Conservation (phyloP, 139 green algal genomes). For the Chlamydomonas asymmetrica region DNA sequence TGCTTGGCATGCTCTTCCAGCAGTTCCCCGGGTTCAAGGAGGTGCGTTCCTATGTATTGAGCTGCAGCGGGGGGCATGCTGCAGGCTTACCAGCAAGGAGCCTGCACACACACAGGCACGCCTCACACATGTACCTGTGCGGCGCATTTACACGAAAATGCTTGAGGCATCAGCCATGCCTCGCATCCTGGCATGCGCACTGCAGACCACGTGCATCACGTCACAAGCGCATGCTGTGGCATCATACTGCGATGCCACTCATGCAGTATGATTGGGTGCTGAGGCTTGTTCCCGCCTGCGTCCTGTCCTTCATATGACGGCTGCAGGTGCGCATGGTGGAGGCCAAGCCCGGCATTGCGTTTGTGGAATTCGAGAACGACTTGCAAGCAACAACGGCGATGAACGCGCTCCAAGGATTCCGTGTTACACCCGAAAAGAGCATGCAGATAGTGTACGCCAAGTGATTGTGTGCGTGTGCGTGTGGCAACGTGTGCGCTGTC, state of each 20-base stretch:
- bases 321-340: conserved; percentile 86
- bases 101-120: conserved; percentile 2
- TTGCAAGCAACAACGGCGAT: conserved; percentile 72
- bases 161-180: not conserved
- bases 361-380: conserved; percentile 94
- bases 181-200: not conserved
- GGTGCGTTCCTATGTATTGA: conserved; percentile 57
- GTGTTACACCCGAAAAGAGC: conserved; percentile 82
- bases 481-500: too few relatives aligned
- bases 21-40: conserved; percentile 93
- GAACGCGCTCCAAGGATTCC: conserved; percentile 90
- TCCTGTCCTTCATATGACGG: not conserved
- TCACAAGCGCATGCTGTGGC: not conserved
- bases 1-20: conserved; percentile 94
- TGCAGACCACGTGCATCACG: not conserved
- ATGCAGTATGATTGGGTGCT: not conserved
- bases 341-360: conserved; percentile 91
- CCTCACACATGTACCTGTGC: too few relatives aligned
- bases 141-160: not conserved
- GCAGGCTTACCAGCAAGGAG: not conserved
- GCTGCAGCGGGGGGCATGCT: not conserved
- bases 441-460: conserved; percentile 94
- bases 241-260: too few relatives aligned
- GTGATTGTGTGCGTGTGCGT: too few relatives aligned
- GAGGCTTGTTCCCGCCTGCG: not conserved